Percentiles rank a stretch among this genome's conserved stretches.
phyloP scores from a whole-genome alignment of 139 green algal species.

The Nannochloris sp. region DNA sequence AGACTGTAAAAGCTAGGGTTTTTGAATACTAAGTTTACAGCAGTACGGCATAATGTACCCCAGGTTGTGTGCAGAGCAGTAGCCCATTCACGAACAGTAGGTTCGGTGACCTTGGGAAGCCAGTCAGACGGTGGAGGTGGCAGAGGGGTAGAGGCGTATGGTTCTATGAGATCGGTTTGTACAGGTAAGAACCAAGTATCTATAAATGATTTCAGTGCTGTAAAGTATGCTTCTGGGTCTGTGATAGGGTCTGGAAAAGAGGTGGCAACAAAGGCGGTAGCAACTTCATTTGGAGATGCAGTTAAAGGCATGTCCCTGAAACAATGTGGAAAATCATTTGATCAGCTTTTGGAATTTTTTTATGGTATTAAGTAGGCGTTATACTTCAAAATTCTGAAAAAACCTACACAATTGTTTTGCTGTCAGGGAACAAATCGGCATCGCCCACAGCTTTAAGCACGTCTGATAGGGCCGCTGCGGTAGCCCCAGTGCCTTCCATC shows the following conservation, averaged over 20 bases:
- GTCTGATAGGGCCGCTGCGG: background rate
- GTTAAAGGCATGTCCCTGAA: constrained; percentile 28
- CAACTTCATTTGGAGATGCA: background rate
- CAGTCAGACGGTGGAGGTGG: constrained; percentile 13
- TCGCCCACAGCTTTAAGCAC: background rate
- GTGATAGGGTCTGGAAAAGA: background rate
- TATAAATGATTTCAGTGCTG: constrained; percentile 7
- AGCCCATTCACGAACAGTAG: constrained; percentile 14
- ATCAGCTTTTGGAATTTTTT: background rate
- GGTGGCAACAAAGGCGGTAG: constrained; percentile 1
- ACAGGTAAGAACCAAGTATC: constrained; percentile 1
- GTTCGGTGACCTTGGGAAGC: constrained; percentile 15
- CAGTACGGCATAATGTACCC: constrained; percentile 27
- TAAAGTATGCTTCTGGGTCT: no score
- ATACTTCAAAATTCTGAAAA: background rate
- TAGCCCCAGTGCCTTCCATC: background rate
- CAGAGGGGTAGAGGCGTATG: background rate
- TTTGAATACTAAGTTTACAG: background rate
- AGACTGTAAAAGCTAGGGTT: constrained; percentile 45
- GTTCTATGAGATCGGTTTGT: background rate
- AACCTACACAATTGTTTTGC: constrained; percentile 26
- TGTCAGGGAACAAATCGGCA: constrained; percentile 15
- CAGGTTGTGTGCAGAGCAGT: constrained; percentile 32
- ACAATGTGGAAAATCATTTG: background rate
- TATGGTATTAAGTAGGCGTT: background rate